Evolutionary conservation across 2,329 filamentous ascomycete species (phyloP), one percentile per base, ranked within the genome.

Genomic region (Botrytis paeoniae): DNA sequence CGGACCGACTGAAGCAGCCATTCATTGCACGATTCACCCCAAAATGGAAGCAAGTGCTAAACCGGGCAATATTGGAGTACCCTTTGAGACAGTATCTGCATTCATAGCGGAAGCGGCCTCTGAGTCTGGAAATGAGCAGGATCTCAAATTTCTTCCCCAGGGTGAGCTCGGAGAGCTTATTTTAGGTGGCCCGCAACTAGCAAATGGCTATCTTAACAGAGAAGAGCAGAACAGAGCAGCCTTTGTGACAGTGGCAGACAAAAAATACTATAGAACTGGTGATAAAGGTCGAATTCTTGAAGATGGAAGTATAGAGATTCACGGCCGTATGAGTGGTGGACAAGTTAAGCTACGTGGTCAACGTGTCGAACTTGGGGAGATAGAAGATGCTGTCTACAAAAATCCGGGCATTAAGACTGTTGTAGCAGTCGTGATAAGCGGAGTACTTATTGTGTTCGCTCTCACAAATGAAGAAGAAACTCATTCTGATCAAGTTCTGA

Each of bases 331-430:
- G 20, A 88, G 88, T 3, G 89, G 89, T 68, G 94, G 93, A 0
- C 95, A 98, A 81, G 90, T 97, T 69, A 97, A 97, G 82, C 85
- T 97, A 12, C 88, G 94, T 70, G 94, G 94, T 1, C 94, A 97
- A 81, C 87, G 94, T 66, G 88, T 97, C 69, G 92, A 96, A 79
- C 87, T 96, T 7, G 92, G 92, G 0, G 93, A 95, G 79, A 86
- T 94, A 32, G 93, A 95, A 79, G 89, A 93, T 76, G 91, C 89
- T 1, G 86, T 91, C 3, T 85, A 91, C 62, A 87, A 87, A 71
- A 86, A 88, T 0, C 79, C 84, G 0, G 88, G 88, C 0, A 90
- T 93, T 64, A 89, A 91, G 74, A 87, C 87, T 64, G 90, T 89
- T 1, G 86, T 91, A 22, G 93, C 90, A 2, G 85, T 89, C 39